These are phyloP conservation scores for Digitaria exilis DNA, from an alignment of 202 grass and related monocot species.

Conservation along the genomic window DNA sequence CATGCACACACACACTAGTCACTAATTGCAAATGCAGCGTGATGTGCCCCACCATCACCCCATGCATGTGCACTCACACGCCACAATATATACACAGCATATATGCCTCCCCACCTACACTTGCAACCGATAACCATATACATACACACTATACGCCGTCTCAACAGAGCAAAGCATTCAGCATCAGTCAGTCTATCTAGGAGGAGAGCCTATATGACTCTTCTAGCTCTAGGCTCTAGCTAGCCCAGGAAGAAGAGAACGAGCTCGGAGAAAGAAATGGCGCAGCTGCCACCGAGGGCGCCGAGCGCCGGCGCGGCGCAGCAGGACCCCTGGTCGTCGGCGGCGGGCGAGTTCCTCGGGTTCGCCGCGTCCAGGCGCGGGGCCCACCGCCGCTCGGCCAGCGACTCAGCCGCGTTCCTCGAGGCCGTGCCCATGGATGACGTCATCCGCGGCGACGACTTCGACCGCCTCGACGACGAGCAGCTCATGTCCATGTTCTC, in stretches of 20 bases:
- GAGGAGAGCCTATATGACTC: background rate
- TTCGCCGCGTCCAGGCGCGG: slow-evolving; percentile 66
- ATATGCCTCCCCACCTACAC: slow-evolving; percentile 27
- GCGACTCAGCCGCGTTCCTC: slow-evolving; percentile 85
- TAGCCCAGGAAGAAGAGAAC: background rate
- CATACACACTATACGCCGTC: slow-evolving; percentile 21
- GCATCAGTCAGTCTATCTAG: background rate
- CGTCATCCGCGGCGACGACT: slow-evolving; percentile 52
- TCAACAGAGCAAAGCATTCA: background rate
- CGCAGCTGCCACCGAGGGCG: slow-evolving; percentile 65
- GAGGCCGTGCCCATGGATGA: slow-evolving; percentile 59
- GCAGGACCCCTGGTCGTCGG: slow-evolving; percentile 54
- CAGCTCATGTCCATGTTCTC: slow-evolving; percentile 99
- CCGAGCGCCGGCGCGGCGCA: slow-evolving; percentile 45
- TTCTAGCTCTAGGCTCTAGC: background rate
- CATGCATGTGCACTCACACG: slow-evolving; percentile 42
- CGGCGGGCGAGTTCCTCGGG: slow-evolving; percentile 70
- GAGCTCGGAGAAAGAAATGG: slow-evolving; percentile 8
- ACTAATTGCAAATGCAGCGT: slow-evolving; percentile 24
- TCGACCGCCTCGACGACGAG: slow-evolving; percentile 89
- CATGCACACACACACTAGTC: slow-evolving; percentile 5
- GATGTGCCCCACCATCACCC: slow-evolving; percentile 34
- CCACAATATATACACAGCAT: slow-evolving; percentile 36
- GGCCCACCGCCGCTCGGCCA: slow-evolving; percentile 71
- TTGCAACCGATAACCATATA: slow-evolving; percentile 27